Percentiles rank a stretch among this genome's conserved stretches.
These are phyloP conservation scores for Leucogyrophana mollusca DNA, from an alignment of 768 basidiomycete genomes.

Conservation along the genomic window DNA sequence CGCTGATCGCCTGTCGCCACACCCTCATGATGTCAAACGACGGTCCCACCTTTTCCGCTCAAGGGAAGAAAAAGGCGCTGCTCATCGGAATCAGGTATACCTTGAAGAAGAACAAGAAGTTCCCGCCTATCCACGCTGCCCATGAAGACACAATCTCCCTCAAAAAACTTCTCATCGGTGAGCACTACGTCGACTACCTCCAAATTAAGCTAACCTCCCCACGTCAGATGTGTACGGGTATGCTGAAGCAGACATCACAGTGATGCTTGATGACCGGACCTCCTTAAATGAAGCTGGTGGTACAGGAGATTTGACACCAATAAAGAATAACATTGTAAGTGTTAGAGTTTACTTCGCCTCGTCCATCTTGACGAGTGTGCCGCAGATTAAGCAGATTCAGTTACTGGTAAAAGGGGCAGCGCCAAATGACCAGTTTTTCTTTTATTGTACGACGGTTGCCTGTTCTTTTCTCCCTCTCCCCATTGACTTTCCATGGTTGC, in stretches of 20 bases:
- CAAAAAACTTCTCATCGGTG: constrained; percentile 21
- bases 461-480: neutral
- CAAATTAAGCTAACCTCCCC: neutral
- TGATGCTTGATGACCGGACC: constrained; percentile 41
- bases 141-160: constrained; percentile 17
- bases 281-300: constrained; percentile 10
- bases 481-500: neutral
- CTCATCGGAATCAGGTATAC: constrained; percentile 20
- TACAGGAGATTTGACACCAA: constrained; percentile 33
- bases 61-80: constrained; percentile 17
- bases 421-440: constrained; percentile 52
- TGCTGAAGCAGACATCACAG: constrained; percentile 34
- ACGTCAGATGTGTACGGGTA: constrained; percentile 39
- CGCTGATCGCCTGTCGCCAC: no score
- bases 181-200: neutral
- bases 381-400: constrained; percentile 40
- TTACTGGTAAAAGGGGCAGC: constrained; percentile 43
- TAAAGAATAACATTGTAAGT: constrained; percentile 44
- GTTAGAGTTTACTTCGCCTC: neutral
- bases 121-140: constrained; percentile 5
- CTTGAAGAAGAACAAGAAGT: neutral
- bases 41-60: no score
- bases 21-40: no score
- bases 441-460: constrained; percentile 45
- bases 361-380: neutral